A percentile compares a stretch with the other conserved stretches of the same genome.
These are phyloP conservation scores for Paecilomyces fulvus DNA, from an alignment of 2,329 filamentous ascomycete genomes.

Conservation along the genomic window DNA sequence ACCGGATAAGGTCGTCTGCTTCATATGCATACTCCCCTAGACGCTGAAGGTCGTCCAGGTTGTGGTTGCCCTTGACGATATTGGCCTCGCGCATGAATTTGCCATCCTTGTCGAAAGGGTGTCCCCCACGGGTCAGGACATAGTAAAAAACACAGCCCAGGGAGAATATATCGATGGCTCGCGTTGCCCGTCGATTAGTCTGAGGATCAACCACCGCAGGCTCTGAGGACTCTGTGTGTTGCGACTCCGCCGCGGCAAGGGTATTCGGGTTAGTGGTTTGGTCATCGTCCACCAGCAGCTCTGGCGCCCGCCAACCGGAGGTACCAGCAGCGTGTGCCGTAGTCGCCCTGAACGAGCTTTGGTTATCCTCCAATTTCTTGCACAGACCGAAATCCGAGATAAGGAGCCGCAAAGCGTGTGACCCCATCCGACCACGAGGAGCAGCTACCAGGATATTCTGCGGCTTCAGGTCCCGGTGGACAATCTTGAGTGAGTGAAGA, in stretches of 20 bases:
- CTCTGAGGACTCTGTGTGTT: constrained; percentile 38
- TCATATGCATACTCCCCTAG: constrained; percentile 80
- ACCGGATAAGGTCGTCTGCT: constrained; percentile 74
- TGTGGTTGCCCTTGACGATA: constrained; percentile 81
- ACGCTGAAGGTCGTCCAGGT: constrained; percentile 60
- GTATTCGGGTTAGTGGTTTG: constrained; percentile 32
- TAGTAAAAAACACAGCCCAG: constrained; percentile 98
- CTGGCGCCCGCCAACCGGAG: constrained; percentile 91
- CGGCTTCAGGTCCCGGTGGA: constrained; percentile 93
- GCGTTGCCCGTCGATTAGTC: constrained; percentile 71
- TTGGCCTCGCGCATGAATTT: constrained; percentile 95
- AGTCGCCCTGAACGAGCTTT: constrained; percentile 89
- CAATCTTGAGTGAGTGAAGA: constrained; percentile 83
- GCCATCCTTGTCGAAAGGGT: constrained; percentile 91
- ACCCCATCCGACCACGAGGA: constrained; percentile 43
- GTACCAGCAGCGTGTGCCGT: constrained; percentile 91
- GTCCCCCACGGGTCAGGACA: constrained; percentile 83
- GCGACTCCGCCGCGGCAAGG: constrained; percentile 21
- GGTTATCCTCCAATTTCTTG: constrained; percentile 90
- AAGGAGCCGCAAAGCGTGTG: constrained; percentile 68
- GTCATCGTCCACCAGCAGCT: constrained; percentile 77
- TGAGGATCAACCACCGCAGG: constrained; percentile 47
- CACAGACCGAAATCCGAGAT: constrained; percentile 97
- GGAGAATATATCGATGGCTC: constrained; percentile 95
- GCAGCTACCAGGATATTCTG: constrained; percentile 87